These are phyloP conservation scores for Macrolepiota albuminosa DNA, from an alignment of 768 basidiomycete genomes.

Conservation along the genomic window DNA sequence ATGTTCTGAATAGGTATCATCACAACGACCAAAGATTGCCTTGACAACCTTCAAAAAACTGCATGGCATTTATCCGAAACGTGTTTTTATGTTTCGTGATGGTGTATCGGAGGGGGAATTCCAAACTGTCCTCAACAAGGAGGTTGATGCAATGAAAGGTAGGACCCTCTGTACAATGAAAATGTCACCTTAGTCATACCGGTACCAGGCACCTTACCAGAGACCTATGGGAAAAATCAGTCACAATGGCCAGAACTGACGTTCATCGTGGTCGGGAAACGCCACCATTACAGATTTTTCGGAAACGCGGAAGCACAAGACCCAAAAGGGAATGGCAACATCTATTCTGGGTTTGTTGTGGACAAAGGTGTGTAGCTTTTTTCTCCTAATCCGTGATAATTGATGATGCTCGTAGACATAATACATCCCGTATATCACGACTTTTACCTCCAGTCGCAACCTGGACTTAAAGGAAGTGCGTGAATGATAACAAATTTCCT, in stretches of 20 bases:
- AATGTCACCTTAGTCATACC: background rate
- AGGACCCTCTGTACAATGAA: background rate
- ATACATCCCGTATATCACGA: conserved; percentile 53
- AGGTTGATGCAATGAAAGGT: conserved; percentile 18
- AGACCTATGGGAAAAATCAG: conserved; percentile 34
- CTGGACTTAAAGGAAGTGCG: conserved; percentile 47
- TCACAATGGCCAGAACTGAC: conserved; percentile 44
- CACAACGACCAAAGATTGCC: conserved; percentile 4
- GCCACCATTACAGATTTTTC: conserved; percentile 51
- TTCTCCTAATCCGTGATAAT: background rate
- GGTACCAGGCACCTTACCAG: background rate
- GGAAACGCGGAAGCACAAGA: conserved; percentile 38
- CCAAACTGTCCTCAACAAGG: conserved; percentile 15
- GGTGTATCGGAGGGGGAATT: conserved; percentile 32
- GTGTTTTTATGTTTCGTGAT: conserved; percentile 25
- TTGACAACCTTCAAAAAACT: conserved; percentile 10
- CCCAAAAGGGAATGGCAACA: conserved; percentile 49
- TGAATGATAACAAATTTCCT: conserved; percentile 1
- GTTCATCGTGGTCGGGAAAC: conserved; percentile 59
- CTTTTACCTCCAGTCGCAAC: conserved; percentile 59
- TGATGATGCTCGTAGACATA: conserved; percentile 35
- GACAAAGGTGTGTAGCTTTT: conserved; percentile 28
- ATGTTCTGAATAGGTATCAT: background rate
- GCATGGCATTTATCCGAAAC: conserved; percentile 7
- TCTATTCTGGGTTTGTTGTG: conserved; percentile 53